These are phyloP conservation scores for Rhododendron williamsianum DNA, from an alignment of 148 eudicot species.

Conservation along the genomic window DNA sequence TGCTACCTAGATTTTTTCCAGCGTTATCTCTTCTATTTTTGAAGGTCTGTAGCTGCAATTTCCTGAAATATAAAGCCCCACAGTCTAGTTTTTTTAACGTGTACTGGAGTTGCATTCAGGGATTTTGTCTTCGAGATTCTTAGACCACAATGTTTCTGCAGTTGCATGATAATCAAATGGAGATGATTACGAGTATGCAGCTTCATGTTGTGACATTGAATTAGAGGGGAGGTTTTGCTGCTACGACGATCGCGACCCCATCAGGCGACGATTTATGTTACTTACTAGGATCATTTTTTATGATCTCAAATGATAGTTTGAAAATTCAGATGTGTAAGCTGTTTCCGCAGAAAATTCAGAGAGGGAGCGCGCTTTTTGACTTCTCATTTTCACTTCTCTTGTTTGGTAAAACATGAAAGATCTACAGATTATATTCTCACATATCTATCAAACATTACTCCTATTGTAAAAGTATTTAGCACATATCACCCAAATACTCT, in stretches of 20 bases:
- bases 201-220: neutral
- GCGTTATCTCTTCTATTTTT: neutral
- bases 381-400: too few species aligned
- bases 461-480: too few species aligned
- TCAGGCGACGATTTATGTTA: neutral
- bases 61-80: neutral
- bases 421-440: too few species aligned
- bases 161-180: neutral
- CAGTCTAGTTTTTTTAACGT: neutral
- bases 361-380: too few species aligned
- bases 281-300: too few species aligned
- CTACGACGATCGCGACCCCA: neutral
- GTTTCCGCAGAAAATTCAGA: too few species aligned
- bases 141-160: neutral
- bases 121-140: neutral
- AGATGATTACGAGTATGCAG: neutral
- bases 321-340: neutral
- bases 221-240: neutral
- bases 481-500: too few species aligned
- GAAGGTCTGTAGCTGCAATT: neutral
- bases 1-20: neutral
- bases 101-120: neutral
- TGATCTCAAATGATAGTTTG: neutral
- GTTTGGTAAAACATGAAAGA: too few species aligned
- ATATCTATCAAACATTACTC: too few species aligned